phyloP scores from a whole-genome alignment of 768 basidiomycete genomes.

The Hygrocybe punicea region DNA sequence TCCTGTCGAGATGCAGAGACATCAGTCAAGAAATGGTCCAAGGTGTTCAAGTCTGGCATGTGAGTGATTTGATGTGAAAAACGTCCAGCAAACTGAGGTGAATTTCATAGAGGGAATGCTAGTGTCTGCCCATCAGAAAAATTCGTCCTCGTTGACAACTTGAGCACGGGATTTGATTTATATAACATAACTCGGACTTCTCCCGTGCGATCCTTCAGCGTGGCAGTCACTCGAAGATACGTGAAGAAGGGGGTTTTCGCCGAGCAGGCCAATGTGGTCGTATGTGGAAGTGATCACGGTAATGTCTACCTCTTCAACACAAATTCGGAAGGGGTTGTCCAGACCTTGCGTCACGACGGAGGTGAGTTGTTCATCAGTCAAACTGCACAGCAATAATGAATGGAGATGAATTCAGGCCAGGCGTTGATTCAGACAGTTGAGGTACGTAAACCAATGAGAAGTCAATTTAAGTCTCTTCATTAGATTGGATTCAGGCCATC shows the following conservation, averaged over 20 bases:
- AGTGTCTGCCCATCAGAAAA: background rate
- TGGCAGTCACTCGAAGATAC: background rate
- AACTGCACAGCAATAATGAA: background rate
- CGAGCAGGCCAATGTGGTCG: background rate
- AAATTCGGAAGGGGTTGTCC: background rate
- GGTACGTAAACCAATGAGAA: background rate
- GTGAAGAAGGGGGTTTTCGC: background rate
- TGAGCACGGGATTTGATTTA: background rate
- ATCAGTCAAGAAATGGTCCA: background rate
- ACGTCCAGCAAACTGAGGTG: background rate
- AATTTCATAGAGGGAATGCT: background rate
- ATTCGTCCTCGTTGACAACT: conserved; percentile 1
- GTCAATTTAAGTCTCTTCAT: background rate
- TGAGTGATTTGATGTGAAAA: background rate
- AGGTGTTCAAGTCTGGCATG: conserved; percentile 3
- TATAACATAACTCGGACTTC: background rate
- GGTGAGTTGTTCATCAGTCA: background rate
- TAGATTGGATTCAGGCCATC: background rate
- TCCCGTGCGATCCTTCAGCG: background rate
- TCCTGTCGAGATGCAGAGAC: background rate
- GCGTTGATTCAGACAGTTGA: conserved; percentile 3
- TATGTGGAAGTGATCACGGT: conserved; percentile 3
- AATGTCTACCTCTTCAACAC: background rate
- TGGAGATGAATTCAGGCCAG: background rate
- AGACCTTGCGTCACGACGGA: background rate